phyloP scores from a whole-genome alignment of 140 eudicot species.

The Stevia rebaudiana region DNA sequence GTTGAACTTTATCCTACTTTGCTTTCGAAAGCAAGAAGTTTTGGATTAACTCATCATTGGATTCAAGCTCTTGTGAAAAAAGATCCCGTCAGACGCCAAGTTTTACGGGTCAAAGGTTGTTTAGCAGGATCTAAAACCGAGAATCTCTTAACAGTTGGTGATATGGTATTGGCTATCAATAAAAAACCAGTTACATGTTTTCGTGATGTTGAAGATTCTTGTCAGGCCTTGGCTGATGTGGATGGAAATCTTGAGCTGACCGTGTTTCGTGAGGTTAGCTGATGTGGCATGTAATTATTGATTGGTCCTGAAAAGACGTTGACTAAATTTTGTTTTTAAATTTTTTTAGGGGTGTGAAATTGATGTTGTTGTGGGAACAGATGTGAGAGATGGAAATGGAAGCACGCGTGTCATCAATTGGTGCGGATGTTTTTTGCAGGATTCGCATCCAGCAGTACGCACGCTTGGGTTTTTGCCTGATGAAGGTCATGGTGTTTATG shows the following conservation, averaged over 20 bases:
- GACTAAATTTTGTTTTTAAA: background rate
- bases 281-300: constrained; percentile 4
- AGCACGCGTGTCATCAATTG: constrained; percentile 68
- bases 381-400: constrained; percentile 80
- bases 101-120: constrained; percentile 87
- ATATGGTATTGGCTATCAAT: constrained; percentile 82
- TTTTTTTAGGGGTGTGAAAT: constrained; percentile 59
- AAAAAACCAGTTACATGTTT: constrained; percentile 73
- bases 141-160: constrained; percentile 67
- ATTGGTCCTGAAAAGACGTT: background rate
- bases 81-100: constrained; percentile 84
- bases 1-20: constrained; percentile 89
- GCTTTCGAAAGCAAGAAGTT: constrained; percentile 91
- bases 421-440: constrained; percentile 80
- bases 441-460: constrained; percentile 72
- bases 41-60: constrained; percentile 79
- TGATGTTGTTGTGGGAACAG: constrained; percentile 67
- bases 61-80: constrained; percentile 73
- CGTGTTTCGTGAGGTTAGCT: constrained; percentile 63
- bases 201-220: constrained; percentile 76
- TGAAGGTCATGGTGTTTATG: constrained; percentile 88
- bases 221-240: constrained; percentile 49
- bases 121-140: constrained; percentile 87
- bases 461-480: constrained; percentile 80
- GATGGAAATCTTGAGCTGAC: constrained; percentile 61